Evolutionary conservation across 1,284 basidiomycete genomes (phyloP).

Genomic region (Baeospora myosura): DNA sequence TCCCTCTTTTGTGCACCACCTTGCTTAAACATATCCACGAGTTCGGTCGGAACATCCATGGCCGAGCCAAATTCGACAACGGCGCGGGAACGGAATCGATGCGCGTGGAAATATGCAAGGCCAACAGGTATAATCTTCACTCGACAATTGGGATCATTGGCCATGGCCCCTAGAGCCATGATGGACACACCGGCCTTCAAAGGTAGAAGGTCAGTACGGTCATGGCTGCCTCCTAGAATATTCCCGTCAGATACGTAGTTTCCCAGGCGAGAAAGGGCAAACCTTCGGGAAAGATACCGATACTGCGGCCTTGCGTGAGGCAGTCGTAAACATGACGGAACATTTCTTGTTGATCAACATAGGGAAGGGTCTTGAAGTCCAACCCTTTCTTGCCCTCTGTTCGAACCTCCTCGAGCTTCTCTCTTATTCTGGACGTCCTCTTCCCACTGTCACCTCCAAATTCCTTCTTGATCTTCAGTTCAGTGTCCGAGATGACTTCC

Average conservation of each 20-base stretch:
- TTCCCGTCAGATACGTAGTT: constrained; percentile 5
- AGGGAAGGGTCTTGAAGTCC: constrained; percentile 73
- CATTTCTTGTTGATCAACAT: constrained; percentile 91
- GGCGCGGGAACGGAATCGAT: constrained; percentile 90
- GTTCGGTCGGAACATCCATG: constrained; percentile 79
- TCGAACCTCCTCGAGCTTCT: constrained; percentile 54
- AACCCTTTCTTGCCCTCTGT: constrained; percentile 53
- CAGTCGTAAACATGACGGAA: constrained; percentile 91
- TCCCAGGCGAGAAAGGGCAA: constrained; percentile 6
- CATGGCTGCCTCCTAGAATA: constrained; percentile 82
- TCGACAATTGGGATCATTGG: constrained; percentile 76
- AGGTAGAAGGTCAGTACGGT: constrained; percentile 89
- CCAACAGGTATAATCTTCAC: constrained; percentile 95
- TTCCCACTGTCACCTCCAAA: constrained; percentile 82
- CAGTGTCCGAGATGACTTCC: constrained; percentile 86
- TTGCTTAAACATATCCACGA: constrained; percentile 85
- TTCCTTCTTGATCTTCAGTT: constrained; percentile 81
- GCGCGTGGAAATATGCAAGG: constrained; percentile 91
- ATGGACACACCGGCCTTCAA: constrained; percentile 94
- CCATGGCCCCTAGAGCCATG: constrained; percentile 98
- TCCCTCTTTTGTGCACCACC: constrained; percentile 88
- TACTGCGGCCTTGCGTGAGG: constrained; percentile 81
- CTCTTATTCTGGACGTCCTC: constrained; percentile 61
- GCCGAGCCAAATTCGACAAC: constrained; percentile 96
- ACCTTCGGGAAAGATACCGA: constrained; percentile 98